Evolutionary conservation across 495 filamentous ascomycete genomes (phyloP).

Genomic region (Penicillium arizonense): DNA sequence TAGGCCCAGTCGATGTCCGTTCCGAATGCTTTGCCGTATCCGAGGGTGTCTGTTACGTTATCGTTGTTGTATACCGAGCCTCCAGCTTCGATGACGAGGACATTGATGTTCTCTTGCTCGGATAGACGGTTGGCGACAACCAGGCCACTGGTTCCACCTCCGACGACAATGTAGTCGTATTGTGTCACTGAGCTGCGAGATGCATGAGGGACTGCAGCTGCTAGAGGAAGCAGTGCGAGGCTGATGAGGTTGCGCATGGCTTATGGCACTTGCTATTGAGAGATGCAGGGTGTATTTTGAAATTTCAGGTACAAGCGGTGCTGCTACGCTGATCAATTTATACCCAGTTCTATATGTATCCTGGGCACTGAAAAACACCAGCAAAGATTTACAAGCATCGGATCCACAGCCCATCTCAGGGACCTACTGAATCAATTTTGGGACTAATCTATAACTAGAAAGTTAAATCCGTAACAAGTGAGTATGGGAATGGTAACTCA

Average conservation of each 20-base stretch:
- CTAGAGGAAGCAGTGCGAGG: constrained; percentile 16
- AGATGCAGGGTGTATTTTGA: no score
- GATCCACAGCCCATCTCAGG: neutral
- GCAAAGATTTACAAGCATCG: neutral
- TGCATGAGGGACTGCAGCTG: constrained; percentile 7
- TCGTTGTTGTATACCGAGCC: constrained; percentile 44
- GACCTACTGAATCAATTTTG: neutral
- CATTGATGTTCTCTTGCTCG: constrained; percentile 40
- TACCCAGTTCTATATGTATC: neutral
- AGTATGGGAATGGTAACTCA: neutral
- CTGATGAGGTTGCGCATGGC: constrained; percentile 13
- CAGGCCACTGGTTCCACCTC: constrained; percentile 54
- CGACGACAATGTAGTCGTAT: constrained; percentile 51
- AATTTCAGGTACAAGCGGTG: no score
- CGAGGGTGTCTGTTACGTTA: constrained; percentile 45
- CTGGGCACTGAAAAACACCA: neutral
- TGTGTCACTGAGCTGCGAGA: neutral
- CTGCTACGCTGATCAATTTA: neutral
- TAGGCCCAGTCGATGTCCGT: constrained; percentile 55
- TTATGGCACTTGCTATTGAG: no score
- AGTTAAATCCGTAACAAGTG: neutral
- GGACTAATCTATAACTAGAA: neutral
- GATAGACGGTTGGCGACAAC: constrained; percentile 54
- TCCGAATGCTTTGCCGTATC: constrained; percentile 40
- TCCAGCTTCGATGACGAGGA: constrained; percentile 57